phyloP scores from a whole-genome alignment of 306 rosid genomes.

The Styphnolobium japonicum region DNA sequence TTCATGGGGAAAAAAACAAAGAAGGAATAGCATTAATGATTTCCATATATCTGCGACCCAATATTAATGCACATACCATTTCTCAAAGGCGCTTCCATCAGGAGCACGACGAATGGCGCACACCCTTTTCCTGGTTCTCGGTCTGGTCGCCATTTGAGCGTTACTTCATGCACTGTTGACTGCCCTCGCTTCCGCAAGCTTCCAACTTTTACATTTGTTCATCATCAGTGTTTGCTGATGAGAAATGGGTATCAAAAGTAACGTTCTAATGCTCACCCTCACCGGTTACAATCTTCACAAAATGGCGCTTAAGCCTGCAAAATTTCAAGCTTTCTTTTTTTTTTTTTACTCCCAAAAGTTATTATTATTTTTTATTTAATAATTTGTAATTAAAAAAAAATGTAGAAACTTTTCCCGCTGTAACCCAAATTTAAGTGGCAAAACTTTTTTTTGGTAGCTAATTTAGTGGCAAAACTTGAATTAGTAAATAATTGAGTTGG shows the following conservation, averaged over 20 bases:
- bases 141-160: constrained; percentile 34
- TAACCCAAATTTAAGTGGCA: not conserved
- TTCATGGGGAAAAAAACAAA: not conserved
- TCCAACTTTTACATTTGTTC: not conserved
- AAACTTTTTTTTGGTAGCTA: not conserved
- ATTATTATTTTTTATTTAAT: not conserved
- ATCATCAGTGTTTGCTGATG: not conserved
- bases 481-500: too few species aligned
- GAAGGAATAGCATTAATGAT: not conserved
- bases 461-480: not conserved
- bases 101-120: constrained; percentile 42
- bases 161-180: constrained; percentile 3
- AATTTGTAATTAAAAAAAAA: not conserved
- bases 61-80: constrained; percentile 34
- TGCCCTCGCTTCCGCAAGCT: constrained; percentile 1
- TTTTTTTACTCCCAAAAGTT: not conserved
- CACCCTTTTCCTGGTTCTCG: constrained; percentile 49
- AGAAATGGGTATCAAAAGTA: not conserved
- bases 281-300: not conserved
- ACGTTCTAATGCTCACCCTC: not conserved
- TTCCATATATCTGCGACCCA: not conserved
- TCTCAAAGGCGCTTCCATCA: constrained; percentile 61
- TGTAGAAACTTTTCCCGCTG: not conserved
- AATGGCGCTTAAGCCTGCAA: not conserved
- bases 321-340: too few species aligned